Percentiles rank a stretch among this genome's conserved stretches.
Evolutionary conservation across 768 basidiomycete genomes (phyloP).

Genomic region (Mycena leptocephala): DNA sequence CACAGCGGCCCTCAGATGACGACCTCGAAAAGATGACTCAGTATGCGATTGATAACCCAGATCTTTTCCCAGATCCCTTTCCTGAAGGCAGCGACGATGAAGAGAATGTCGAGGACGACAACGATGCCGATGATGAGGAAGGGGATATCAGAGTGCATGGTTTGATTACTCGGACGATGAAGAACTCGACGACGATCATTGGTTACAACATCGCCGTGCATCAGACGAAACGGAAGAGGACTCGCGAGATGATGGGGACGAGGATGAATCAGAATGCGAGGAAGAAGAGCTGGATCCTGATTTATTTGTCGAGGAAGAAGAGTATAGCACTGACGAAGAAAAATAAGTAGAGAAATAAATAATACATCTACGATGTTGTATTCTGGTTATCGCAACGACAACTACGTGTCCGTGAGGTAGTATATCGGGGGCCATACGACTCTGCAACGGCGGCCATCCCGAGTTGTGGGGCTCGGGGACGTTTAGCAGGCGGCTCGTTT

Average conservation of each 20-base stretch:
- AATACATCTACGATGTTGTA: too few species aligned
- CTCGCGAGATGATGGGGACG: background rate
- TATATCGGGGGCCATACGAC: too few species aligned
- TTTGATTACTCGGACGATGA: slow-evolving; percentile 8
- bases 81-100: too few species aligned
- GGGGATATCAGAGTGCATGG: background rate
- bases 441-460: too few species aligned
- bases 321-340: background rate
- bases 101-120: background rate
- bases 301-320: background rate
- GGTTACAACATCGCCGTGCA: background rate
- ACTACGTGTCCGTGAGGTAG: too few species aligned
- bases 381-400: too few species aligned
- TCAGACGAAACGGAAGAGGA: background rate
- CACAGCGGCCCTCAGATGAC: background rate
- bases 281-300: background rate
- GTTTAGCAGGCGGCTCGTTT: too few species aligned
- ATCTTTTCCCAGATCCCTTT: too few species aligned
- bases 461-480: too few species aligned
- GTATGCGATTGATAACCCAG: background rate
- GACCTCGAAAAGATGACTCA: background rate
- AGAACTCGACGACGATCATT: background rate
- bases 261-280: background rate
- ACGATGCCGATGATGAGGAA: background rate
- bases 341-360: too few species aligned